phyloP scores from a whole-genome alignment of 805 yeast genomes.

The Suhomyces sp. region DNA sequence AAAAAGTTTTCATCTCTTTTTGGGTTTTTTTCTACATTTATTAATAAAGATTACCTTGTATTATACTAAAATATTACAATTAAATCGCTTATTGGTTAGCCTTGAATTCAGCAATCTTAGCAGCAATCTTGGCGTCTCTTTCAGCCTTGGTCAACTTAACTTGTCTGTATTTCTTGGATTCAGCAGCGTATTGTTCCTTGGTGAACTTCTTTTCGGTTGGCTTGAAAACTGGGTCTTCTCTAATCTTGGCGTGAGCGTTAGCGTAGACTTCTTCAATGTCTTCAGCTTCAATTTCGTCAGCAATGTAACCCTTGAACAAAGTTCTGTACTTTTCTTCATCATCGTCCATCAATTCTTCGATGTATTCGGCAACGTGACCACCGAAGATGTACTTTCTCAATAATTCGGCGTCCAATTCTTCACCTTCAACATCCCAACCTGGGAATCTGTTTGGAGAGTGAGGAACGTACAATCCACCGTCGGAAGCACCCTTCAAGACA shows the following conservation, averaged over 20 bases:
- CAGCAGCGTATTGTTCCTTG: slow-evolving; percentile 98
- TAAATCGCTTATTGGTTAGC: slow-evolving; percentile 26
- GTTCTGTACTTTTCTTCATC: slow-evolving; percentile 99
- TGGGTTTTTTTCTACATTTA: background rate
- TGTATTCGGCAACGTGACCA: slow-evolving; percentile 99
- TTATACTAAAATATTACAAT: background rate
- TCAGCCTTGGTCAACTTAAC: slow-evolving; percentile 86
- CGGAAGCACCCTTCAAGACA: slow-evolving; percentile 99
- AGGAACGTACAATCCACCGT: slow-evolving; percentile 99
- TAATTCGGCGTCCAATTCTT: slow-evolving; percentile 96
- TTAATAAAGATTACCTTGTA: background rate
- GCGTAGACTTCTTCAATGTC: slow-evolving; percentile 92
- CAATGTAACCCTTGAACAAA: slow-evolving; percentile 94
- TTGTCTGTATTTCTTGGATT: slow-evolving; percentile 89
- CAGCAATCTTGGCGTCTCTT: slow-evolving; percentile 84
- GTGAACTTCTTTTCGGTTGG: slow-evolving; percentile 89
- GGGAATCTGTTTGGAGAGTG: slow-evolving; percentile 99
- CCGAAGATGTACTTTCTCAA: slow-evolving; percentile 99
- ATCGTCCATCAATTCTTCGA: slow-evolving; percentile 99
- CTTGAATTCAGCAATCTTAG: slow-evolving; percentile 91
- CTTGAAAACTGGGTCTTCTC: slow-evolving; percentile 92
- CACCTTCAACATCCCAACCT: slow-evolving; percentile 98
- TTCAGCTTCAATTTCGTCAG: slow-evolving; percentile 96
- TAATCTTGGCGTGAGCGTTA: slow-evolving; percentile 92
- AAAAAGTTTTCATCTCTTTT: too few species aligned